A percentile compares a stretch with the other conserved stretches of the same genome.
phyloP scores from a whole-genome alignment of 495 filamentous ascomycete species.

The Amniculicola lignicola region DNA sequence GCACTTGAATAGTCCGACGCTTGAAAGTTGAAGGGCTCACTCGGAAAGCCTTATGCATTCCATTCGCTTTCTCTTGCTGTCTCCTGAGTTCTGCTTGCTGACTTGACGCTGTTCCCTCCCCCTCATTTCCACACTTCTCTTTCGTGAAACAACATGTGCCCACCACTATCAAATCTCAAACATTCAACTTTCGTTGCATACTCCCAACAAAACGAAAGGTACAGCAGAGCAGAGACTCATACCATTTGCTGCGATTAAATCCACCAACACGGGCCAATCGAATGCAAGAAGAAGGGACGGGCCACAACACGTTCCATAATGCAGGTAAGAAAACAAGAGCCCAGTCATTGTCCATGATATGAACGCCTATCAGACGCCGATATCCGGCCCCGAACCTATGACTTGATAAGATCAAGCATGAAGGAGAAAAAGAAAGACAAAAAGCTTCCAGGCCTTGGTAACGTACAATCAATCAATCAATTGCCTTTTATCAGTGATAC shows the following conservation, averaged over 20 bases:
- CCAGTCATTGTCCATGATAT: not conserved
- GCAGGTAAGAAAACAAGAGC: not conserved
- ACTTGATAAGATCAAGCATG: too few species aligned
- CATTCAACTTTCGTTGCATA: not conserved
- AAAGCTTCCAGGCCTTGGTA: not conserved
- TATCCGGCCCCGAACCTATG: too few species aligned
- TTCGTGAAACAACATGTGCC: not conserved
- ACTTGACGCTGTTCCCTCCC: too few species aligned
- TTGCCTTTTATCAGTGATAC: not conserved
- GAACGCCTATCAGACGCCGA: not conserved
- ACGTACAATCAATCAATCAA: conserved; percentile 8
- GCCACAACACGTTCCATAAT: not conserved
- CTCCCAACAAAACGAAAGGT: not conserved
- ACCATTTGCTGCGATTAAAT: not conserved
- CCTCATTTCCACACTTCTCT: not conserved
- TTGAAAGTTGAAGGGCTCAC: too few species aligned
- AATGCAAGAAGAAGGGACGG: too few species aligned
- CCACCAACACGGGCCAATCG: not conserved
- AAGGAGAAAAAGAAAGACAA: not conserved
- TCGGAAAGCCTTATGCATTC: too few species aligned
- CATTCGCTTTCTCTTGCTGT: too few species aligned
- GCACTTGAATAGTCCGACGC: too few species aligned
- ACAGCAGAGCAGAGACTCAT: too few species aligned
- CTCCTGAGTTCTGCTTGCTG: too few species aligned
- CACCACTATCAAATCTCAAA: not conserved